Evolutionary conservation across 2,329 filamentous ascomycete species (phyloP).

Genomic region (Pseudogymnoascus sp.): DNA sequence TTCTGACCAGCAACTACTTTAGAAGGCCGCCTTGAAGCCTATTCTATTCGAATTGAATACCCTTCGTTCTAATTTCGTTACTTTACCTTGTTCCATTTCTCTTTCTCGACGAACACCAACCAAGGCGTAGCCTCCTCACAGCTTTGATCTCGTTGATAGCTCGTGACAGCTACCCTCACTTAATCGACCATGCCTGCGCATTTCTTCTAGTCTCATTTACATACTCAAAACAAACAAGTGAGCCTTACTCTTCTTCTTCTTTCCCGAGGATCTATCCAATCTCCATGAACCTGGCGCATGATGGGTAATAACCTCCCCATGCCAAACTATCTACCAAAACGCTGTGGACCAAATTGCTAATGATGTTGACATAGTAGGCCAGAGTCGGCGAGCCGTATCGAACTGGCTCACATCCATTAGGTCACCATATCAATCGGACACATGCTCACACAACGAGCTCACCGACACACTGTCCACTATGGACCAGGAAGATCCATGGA

Average conservation of each 20-base stretch:
- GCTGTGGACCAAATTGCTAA: not conserved
- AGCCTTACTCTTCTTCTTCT: not conserved
- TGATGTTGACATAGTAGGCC: not conserved
- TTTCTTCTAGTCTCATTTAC: not conserved
- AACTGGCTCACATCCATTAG: not conserved
- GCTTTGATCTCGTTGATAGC: not conserved
- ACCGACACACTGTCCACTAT: constrained; percentile 16
- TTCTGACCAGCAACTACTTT: not conserved
- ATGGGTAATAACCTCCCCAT: not conserved
- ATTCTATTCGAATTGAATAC: not conserved
- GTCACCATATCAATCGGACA: not conserved
- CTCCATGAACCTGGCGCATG: not conserved
- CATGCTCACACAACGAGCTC: not conserved
- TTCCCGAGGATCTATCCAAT: not conserved
- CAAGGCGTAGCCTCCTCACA: not conserved
- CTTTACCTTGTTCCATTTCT: not conserved
- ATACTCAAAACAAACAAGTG: not conserved
- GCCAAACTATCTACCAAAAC: not conserved
- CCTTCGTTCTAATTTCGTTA: not conserved
- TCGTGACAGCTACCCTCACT: not conserved
- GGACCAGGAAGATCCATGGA: constrained; percentile 55
- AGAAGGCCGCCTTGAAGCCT: not conserved
- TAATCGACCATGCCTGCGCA: not conserved
- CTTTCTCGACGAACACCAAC: not conserved
- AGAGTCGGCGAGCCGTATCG: constrained; percentile 2